These are phyloP conservation scores for Brettanomyces nanus DNA, from an alignment of 805 yeast species.

Conservation along the genomic window DNA sequence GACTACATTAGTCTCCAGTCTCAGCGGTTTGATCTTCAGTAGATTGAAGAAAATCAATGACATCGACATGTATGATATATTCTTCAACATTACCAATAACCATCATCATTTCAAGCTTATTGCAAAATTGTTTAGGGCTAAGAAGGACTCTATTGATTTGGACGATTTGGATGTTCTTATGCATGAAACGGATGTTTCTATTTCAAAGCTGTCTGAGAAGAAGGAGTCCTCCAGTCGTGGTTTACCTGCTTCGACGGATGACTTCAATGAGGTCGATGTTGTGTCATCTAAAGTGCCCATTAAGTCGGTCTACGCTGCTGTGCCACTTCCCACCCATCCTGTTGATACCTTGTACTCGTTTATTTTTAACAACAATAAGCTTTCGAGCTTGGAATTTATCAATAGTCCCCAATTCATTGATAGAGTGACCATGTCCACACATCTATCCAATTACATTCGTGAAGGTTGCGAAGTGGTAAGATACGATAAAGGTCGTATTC, in stretches of 20 bases:
- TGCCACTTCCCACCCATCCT: constrained; percentile 15
- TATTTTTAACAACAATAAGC: constrained; percentile 12
- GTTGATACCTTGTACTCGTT: constrained; percentile 14
- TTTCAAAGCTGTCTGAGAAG: background rate
- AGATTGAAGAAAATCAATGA: constrained; percentile 16
- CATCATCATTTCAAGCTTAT: constrained; percentile 4
- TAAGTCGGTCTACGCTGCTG: background rate
- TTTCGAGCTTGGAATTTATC: constrained; percentile 13
- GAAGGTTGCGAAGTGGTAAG: constrained; percentile 13
- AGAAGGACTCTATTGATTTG: background rate
- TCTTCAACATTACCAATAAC: constrained; percentile 8
- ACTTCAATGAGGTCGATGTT: background rate
- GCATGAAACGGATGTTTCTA: constrained; percentile 6
- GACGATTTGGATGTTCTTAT: constrained; percentile 5
- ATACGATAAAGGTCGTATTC: constrained; percentile 3
- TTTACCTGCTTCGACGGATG: background rate
- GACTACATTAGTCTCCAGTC: constrained; percentile 68
- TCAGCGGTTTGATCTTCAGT: constrained; percentile 52
- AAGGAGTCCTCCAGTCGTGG: background rate
- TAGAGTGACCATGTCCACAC: constrained; percentile 12
- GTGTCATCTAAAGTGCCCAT: background rate
- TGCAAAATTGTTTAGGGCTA: constrained; percentile 5
- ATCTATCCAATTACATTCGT: constrained; percentile 16
- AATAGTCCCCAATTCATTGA: constrained; percentile 10
- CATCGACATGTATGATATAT: constrained; percentile 8